Evolutionary conservation across 768 basidiomycete species (phyloP).

Genomic region (Rhodotorula babjevae): DNA sequence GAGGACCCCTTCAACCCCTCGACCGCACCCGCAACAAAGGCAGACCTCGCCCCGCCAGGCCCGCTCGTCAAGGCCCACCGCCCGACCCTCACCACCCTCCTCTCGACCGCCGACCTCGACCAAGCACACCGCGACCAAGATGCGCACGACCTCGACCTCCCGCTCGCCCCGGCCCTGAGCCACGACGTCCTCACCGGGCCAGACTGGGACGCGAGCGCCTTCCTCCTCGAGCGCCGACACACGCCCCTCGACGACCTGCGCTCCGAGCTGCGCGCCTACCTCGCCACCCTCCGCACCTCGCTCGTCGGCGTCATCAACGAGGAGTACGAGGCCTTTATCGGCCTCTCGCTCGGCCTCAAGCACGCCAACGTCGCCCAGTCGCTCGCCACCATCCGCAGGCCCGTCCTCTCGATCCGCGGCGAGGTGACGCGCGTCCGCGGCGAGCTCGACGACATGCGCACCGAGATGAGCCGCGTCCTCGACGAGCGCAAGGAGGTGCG

Average conservation of each 20-base stretch:
- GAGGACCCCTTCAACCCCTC: slow-evolving; percentile 4
- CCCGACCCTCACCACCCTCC: slow-evolving; percentile 22
- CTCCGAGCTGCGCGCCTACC: slow-evolving; percentile 70
- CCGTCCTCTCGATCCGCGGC: slow-evolving; percentile 60
- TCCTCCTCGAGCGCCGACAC: slow-evolving; percentile 73
- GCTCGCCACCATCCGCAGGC: slow-evolving; percentile 54
- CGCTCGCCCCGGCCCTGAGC: slow-evolving; percentile 16
- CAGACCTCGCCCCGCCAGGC: not conserved
- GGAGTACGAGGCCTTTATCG: slow-evolving; percentile 97
- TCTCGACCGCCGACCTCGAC: slow-evolving; percentile 17
- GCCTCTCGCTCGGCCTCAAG: slow-evolving; percentile 82
- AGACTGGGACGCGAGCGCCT: slow-evolving; percentile 71
- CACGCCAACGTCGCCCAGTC: slow-evolving; percentile 61
- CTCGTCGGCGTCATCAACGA: slow-evolving; percentile 93
- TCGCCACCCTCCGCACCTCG: slow-evolving; percentile 79
- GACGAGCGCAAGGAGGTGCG: slow-evolving; percentile 67
- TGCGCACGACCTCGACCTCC: slow-evolving; percentile 18
- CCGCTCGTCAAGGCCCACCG: not conserved
- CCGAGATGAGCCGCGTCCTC: slow-evolving; percentile 71
- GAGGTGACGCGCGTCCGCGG: slow-evolving; percentile 60
- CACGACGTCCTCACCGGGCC: slow-evolving; percentile 13
- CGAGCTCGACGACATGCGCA: slow-evolving; percentile 62
- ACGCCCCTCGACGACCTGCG: slow-evolving; percentile 83
- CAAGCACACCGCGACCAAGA: not conserved
- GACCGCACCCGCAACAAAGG: too few relatives aligned